A percentile compares a stretch with the other conserved stretches of the same genome.
These are phyloP conservation scores for Chenopodium berlandieri DNA, from an alignment of 148 eudicot genomes.

Conservation along the genomic window DNA sequence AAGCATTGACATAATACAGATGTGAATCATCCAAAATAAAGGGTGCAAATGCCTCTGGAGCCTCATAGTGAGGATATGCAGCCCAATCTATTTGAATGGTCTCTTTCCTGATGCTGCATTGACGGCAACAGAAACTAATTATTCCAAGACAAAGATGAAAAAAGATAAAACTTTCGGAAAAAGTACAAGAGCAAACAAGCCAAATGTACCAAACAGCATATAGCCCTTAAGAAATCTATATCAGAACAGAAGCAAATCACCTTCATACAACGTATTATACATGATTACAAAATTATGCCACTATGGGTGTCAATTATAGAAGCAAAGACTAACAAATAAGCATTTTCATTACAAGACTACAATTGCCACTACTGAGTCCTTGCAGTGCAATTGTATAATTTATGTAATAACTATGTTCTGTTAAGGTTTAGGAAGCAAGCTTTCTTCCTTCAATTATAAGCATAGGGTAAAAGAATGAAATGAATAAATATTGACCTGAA, in stretches of 20 bases:
- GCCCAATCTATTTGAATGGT: conserved; percentile 78
- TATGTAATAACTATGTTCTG: neutral
- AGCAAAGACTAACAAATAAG: neutral
- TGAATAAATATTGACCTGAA: conserved; percentile 52
- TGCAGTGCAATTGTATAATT: neutral
- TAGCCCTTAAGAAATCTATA: neutral
- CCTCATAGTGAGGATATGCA: conserved; percentile 86
- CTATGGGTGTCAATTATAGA: neutral
- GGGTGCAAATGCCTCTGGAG: conserved; percentile 89
- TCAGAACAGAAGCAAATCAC: neutral
- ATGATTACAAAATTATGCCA: neutral
- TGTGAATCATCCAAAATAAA: conserved; percentile 67
- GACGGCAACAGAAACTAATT: neutral
- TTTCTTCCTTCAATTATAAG: neutral
- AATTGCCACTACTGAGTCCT: neutral
- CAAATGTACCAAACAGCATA: neutral
- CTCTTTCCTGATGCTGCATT: conserved; percentile 59
- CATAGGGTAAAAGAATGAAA: neutral
- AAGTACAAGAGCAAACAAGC: neutral
- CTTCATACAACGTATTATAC: neutral
- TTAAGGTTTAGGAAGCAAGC: neutral
- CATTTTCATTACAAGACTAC: neutral
- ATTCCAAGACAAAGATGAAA: neutral
- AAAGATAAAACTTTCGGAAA: neutral
- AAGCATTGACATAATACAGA: conserved; percentile 89